These are phyloP conservation scores for Vanrija pseudolonga DNA, from an alignment of 1,284 basidiomycete genomes.

Conservation along the genomic window DNA sequence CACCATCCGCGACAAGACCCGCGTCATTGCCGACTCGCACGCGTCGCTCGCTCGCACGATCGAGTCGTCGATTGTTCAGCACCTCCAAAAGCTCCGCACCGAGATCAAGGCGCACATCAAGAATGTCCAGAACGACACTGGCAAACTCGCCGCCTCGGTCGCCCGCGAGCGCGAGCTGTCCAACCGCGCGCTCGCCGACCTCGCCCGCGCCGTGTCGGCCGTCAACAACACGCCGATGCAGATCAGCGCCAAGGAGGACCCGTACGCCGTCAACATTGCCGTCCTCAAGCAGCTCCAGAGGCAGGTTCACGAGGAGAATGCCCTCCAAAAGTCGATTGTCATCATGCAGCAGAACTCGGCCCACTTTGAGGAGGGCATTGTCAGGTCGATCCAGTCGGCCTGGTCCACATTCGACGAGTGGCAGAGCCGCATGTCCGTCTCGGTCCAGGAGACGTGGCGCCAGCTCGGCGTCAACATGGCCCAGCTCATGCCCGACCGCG, in stretches of 20 bases:
- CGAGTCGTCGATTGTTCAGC: slow-evolving; percentile 96
- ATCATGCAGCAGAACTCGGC: slow-evolving; percentile 99
- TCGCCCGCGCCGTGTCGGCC: slow-evolving; percentile 78
- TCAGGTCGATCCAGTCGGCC: slow-evolving; percentile 89
- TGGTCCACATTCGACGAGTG: slow-evolving; percentile 98
- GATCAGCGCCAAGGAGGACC: slow-evolving; percentile 78
- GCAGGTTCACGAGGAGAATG: slow-evolving; percentile 95
- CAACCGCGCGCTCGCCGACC: slow-evolving; percentile 79
- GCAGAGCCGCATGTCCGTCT: slow-evolving; percentile 78
- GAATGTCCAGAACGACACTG: slow-evolving; percentile 98
- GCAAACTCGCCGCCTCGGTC: slow-evolving; percentile 87
- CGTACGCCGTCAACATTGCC: slow-evolving; percentile 72
- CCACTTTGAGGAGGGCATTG: slow-evolving; percentile 95
- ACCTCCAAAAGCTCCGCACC: slow-evolving; percentile 85
- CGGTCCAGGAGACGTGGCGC: slow-evolving; percentile 78
- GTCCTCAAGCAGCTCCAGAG: slow-evolving; percentile 86
- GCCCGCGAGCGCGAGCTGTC: slow-evolving; percentile 92
- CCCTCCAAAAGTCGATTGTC: slow-evolving; percentile 96
- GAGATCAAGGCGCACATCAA: slow-evolving; percentile 97
- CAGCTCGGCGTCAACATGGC: slow-evolving; percentile 74
- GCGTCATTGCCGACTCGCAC: slow-evolving; percentile 91
- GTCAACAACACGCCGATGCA: slow-evolving; percentile 95
- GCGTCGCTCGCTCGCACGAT: slow-evolving; percentile 94
- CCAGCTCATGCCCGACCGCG: slow-evolving; percentile 80
- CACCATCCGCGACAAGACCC: slow-evolving; percentile 88